phyloP scores from a whole-genome alignment of 1,284 basidiomycete genomes.

The Cryptococcus sp. region DNA sequence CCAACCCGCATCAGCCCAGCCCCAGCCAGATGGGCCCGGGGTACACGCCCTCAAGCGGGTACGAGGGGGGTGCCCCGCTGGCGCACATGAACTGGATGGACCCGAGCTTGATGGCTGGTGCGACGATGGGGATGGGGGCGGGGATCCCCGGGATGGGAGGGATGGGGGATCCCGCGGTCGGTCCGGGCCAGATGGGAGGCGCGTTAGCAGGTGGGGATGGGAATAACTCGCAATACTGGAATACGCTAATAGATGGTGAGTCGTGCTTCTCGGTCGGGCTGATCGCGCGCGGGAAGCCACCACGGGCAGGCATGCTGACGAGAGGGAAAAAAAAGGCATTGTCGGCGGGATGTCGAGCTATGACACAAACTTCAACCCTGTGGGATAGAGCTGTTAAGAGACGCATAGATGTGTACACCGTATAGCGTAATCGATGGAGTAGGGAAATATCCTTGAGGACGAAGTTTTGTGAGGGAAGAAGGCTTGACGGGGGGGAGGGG shows the following conservation, averaged over 20 bases:
- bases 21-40: neutral
- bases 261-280: neutral
- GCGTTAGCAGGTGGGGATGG: slow-evolving; percentile 13
- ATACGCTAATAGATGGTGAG: slow-evolving; percentile 38
- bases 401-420: neutral
- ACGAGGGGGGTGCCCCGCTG: neutral
- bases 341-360: slow-evolving; percentile 15
- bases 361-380: slow-evolving; percentile 8
- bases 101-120: slow-evolving; percentile 12
- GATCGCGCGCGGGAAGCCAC: too few species aligned
- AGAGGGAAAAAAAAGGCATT: slow-evolving; percentile 13
- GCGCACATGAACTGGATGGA: slow-evolving; percentile 16
- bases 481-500: too few species aligned
- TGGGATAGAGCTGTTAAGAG: neutral
- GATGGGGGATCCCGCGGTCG: neutral
- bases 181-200: neutral
- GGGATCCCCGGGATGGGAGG: neutral
- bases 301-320: neutral
- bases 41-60: too few species aligned
- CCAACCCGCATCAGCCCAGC: neutral
- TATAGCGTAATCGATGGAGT: neutral
- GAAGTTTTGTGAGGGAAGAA: too few species aligned
- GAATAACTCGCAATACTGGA: slow-evolving; percentile 34
- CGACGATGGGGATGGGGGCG: neutral
- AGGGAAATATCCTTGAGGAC: neutral